Evolutionary conservation across 768 basidiomycete genomes (phyloP).

Genomic region (Dioszegia aurantiaca): DNA sequence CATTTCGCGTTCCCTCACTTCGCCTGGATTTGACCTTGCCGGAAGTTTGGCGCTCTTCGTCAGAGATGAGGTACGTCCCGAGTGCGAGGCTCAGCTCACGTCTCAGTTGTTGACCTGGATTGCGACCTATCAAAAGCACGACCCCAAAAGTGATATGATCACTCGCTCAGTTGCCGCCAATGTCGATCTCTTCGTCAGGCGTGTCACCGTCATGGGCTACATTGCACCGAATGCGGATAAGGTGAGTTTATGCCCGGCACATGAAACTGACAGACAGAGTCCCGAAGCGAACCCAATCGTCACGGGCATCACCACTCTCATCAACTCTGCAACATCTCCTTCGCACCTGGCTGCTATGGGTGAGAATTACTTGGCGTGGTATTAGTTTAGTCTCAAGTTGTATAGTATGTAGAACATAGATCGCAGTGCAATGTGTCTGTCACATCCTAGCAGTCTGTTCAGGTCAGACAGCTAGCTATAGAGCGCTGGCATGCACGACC

Average conservation of each 20-base stretch:
- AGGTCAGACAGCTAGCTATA: too few relatives aligned
- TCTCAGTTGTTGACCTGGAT: constrained; percentile 36
- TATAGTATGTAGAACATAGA: too few relatives aligned
- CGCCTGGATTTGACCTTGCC: constrained; percentile 93
- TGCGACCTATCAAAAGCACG: constrained; percentile 39
- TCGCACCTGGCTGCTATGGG: too few relatives aligned
- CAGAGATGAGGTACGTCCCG: constrained; percentile 77
- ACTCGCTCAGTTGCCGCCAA: constrained; percentile 44
- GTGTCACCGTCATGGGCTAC: constrained; percentile 45
- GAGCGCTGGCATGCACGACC: too few relatives aligned
- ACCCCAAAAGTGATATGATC: constrained; percentile 41
- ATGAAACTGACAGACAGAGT: too few relatives aligned
- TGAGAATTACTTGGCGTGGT: too few relatives aligned
- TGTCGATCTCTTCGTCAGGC: constrained; percentile 46
- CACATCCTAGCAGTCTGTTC: too few relatives aligned
- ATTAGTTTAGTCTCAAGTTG: too few relatives aligned
- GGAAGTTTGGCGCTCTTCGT: constrained; percentile 87
- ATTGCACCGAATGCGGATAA: constrained; percentile 47
- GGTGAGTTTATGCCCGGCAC: constrained; percentile 8
- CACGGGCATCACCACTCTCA: too few relatives aligned
- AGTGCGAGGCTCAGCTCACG: not conserved
- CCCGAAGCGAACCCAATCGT: too few relatives aligned
- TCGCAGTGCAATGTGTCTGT: too few relatives aligned
- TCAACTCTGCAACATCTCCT: too few relatives aligned
- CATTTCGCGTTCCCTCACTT: constrained; percentile 82